These are phyloP conservation scores for Leishmania major DNA, from an alignment of 208 protist genomes.

Conservation along the genomic window DNA sequence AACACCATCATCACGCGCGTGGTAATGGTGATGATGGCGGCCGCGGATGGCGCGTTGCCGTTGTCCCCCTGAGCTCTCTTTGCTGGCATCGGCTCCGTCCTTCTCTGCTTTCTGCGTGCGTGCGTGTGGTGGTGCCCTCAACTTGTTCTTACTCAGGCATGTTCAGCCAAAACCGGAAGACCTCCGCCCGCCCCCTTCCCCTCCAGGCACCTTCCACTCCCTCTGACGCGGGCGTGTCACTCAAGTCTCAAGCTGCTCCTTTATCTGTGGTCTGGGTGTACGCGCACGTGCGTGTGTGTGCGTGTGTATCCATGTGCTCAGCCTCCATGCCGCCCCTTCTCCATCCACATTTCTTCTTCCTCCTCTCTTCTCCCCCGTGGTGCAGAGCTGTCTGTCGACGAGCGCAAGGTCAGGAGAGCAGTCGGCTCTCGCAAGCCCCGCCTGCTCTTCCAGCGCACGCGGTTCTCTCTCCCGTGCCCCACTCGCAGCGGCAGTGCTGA, in stretches of 20 bases:
- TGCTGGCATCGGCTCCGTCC: not conserved
- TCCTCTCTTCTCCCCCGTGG: not conserved
- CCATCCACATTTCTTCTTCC: not conserved
- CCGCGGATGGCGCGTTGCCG: not conserved
- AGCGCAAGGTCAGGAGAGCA: not conserved
- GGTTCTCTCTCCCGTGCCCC: not conserved
- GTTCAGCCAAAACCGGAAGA: not conserved
- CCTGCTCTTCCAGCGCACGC: slow-evolving; percentile 1
- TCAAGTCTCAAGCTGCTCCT: too few species aligned
- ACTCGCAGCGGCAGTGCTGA: not conserved
- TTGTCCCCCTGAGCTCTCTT: not conserved
- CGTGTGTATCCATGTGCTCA: not conserved
- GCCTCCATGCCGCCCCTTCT: not conserved
- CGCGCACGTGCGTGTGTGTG: not conserved
- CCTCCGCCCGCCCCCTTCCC: not conserved
- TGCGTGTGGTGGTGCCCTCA: not conserved
- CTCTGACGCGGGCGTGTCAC: too few species aligned
- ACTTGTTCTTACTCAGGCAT: not conserved
- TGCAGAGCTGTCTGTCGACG: not conserved
- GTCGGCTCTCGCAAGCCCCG: slow-evolving; percentile 3
- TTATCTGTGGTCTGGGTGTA: too few species aligned
- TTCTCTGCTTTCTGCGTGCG: not conserved
- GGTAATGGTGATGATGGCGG: not conserved
- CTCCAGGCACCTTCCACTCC: not conserved
- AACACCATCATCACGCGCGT: not conserved